Conservation (phyloP, 352 stramenopile species). For the Globisporangium nunn region DNA sequence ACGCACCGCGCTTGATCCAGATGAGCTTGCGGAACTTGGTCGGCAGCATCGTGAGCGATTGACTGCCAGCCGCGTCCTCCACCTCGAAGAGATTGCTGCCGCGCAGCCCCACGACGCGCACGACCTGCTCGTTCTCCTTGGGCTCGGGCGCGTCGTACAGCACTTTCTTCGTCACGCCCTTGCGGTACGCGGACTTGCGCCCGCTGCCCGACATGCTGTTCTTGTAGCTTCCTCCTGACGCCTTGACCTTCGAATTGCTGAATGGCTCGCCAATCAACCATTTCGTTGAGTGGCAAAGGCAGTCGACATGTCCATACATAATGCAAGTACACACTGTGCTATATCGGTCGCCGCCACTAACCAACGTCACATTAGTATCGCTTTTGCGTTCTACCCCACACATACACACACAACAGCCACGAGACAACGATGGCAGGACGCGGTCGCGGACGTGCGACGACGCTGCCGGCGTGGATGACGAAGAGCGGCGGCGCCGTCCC, state of each 20-base stretch:
- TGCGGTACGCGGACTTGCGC: constrained; percentile 88
- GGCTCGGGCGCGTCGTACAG: constrained; percentile 89
- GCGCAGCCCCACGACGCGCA: constrained; percentile 87
- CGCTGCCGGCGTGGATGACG: constrained; percentile 84
- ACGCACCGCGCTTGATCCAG: constrained; percentile 92
- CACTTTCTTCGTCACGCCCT: constrained; percentile 89
- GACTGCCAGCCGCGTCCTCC: constrained; percentile 37
- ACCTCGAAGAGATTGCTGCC: constrained; percentile 97
- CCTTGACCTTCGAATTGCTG: not conserved
- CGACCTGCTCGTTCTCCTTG: constrained; percentile 87
- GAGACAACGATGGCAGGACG: constrained; percentile 53
- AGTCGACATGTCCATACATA: not conserved
- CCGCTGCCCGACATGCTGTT: constrained; percentile 79
- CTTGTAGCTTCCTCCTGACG: not conserved
- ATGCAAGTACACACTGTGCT: not conserved
- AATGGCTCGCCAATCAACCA: constrained; percentile 1
- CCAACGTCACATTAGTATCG: not conserved
- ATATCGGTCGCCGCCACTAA: constrained; percentile 1
- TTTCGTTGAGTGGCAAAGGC: not conserved
- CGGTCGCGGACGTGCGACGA: constrained; percentile 63
- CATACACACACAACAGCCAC: not conserved
- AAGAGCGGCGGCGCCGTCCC: constrained; percentile 25
- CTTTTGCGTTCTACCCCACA: not conserved
- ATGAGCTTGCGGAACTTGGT: constrained; percentile 98
- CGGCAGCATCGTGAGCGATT: constrained; percentile 91